Percentiles rank a stretch among this genome's conserved stretches.
phyloP scores from a whole-genome alignment of 2,329 filamentous ascomycete genomes.

The Fusarium concolor region DNA sequence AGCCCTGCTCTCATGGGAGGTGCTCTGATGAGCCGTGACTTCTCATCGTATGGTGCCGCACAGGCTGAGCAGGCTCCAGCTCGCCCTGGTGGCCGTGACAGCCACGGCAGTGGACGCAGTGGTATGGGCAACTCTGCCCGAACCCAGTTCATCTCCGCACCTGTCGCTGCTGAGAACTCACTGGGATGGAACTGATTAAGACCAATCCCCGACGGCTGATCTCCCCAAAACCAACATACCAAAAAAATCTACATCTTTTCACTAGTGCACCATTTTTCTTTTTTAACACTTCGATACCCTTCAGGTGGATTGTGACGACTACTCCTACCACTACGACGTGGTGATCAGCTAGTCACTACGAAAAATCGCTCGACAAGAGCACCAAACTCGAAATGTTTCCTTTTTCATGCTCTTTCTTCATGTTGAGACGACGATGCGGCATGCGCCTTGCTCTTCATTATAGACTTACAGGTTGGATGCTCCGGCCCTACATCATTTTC shows the following conservation, averaged over 20 bases:
- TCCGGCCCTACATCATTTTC: conserved; percentile 36
- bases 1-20: conserved; percentile 78
- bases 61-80: conserved; percentile 40
- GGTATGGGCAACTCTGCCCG: conserved; percentile 65
- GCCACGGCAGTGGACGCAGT: conserved; percentile 73
- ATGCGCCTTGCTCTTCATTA: conserved; percentile 41
- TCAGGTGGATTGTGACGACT: conserved; percentile 46
- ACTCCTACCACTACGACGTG: conserved; percentile 38
- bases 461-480: conserved; percentile 44
- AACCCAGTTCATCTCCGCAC: conserved; percentile 81
- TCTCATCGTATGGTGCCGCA: conserved; percentile 65
- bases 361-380: conserved; percentile 28
- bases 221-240: conserved; percentile 22
- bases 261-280: conserved; percentile 41
- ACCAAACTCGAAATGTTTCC: conserved; percentile 43
- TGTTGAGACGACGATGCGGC: conserved; percentile 37
- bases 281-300: conserved; percentile 52
- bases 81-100: conserved; percentile 60
- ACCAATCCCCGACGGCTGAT: conserved; percentile 19
- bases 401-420: conserved; percentile 36
- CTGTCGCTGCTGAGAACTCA: conserved; percentile 93
- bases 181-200: conserved; percentile 86
- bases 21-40: conserved; percentile 68
- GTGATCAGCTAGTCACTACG: conserved; percentile 27
- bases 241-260: conserved; percentile 37